Percentiles rank a stretch among this genome's conserved stretches.
Evolutionary conservation across 2,329 filamentous ascomycete species (phyloP).

Genomic region (Pleurostoma richardsiae): DNA sequence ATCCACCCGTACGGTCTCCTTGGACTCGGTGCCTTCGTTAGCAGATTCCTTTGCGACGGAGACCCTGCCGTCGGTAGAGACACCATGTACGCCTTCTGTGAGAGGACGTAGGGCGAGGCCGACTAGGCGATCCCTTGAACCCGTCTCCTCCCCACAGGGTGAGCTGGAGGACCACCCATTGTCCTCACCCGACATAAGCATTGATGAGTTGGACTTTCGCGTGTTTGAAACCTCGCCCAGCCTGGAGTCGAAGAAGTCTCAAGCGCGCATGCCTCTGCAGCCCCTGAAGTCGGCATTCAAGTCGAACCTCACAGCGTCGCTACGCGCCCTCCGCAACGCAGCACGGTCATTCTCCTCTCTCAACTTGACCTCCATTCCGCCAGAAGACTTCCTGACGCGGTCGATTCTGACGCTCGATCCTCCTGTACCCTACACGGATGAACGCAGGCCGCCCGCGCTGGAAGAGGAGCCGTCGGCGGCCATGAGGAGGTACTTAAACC

Average conservation of each 20-base stretch:
- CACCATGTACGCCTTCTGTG: conserved; percentile 35
- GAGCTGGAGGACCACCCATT: conserved; percentile 47
- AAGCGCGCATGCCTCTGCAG: conserved; percentile 29
- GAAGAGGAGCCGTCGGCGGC: conserved; percentile 62
- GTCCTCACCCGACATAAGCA: conserved; percentile 27
- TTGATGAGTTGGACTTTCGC: conserved; percentile 43
- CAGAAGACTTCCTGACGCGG: conserved; percentile 62
- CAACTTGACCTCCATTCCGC: conserved; percentile 58
- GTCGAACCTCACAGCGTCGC: conserved; percentile 63
- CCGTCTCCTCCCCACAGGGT: conserved; percentile 51
- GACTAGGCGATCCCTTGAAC: conserved; percentile 46
- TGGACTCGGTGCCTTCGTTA: conserved; percentile 58
- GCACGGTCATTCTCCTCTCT: conserved; percentile 59
- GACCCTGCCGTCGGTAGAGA: conserved; percentile 40
- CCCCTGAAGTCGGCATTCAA: conserved; percentile 58
- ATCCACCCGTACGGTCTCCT: conserved; percentile 51
- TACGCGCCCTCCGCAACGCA: conserved; percentile 59
- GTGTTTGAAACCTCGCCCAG: conserved; percentile 26
- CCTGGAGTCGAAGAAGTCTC: conserved; percentile 21
- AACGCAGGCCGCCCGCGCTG: conserved; percentile 57
- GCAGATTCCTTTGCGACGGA: conserved; percentile 49
- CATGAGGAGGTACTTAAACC: conserved; percentile 63
- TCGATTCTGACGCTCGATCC: conserved; percentile 65
- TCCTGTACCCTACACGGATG: conserved; percentile 61
- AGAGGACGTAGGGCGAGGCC: conserved; percentile 34